These are phyloP conservation scores for Aspergillus sp. DNA, from an alignment of 2,329 filamentous ascomycete genomes.

Conservation along the genomic window DNA sequence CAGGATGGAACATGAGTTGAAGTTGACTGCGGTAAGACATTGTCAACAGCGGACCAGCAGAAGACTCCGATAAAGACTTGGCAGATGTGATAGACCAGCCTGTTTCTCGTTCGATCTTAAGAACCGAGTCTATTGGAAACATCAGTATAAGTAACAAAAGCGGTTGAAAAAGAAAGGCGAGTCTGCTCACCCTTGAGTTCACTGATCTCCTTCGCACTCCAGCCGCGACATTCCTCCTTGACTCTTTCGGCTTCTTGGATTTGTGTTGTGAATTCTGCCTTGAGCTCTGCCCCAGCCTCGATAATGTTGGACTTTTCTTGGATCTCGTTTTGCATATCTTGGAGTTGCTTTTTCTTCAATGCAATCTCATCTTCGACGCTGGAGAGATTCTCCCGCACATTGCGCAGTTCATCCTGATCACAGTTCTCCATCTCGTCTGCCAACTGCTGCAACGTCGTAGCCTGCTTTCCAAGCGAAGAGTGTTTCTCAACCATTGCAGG, in stretches of 20 bases:
- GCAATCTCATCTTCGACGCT: conserved; percentile 64
- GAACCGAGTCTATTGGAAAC: conserved; percentile 25
- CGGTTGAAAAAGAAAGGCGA: neutral
- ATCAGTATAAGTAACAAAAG: neutral
- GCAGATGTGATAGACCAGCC: conserved; percentile 42
- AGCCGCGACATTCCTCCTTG: conserved; percentile 83
- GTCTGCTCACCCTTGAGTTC: conserved; percentile 63
- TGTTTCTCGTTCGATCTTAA: conserved; percentile 35
- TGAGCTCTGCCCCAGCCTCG: conserved; percentile 59
- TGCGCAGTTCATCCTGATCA: conserved; percentile 72
- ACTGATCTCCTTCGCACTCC: conserved; percentile 77
- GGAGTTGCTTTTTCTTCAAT: conserved; percentile 63
- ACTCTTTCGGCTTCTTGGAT: conserved; percentile 79
- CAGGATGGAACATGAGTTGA: conserved; percentile 38
- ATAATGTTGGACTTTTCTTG: conserved; percentile 63
- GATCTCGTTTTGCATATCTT: conserved; percentile 62
- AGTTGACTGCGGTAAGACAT: conserved; percentile 41
- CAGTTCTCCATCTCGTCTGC: conserved; percentile 59
- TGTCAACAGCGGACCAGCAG: conserved; percentile 30
- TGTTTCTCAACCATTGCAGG: conserved; percentile 61
- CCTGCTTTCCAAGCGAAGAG: conserved; percentile 59
- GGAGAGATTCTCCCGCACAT: conserved; percentile 64
- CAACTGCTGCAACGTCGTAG: conserved; percentile 63
- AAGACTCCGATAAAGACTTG: conserved; percentile 17
- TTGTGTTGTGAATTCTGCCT: conserved; percentile 64